phyloP scores from a whole-genome alignment of 2,329 filamentous ascomycete species.

The Coniochaeta hoffmannii region DNA sequence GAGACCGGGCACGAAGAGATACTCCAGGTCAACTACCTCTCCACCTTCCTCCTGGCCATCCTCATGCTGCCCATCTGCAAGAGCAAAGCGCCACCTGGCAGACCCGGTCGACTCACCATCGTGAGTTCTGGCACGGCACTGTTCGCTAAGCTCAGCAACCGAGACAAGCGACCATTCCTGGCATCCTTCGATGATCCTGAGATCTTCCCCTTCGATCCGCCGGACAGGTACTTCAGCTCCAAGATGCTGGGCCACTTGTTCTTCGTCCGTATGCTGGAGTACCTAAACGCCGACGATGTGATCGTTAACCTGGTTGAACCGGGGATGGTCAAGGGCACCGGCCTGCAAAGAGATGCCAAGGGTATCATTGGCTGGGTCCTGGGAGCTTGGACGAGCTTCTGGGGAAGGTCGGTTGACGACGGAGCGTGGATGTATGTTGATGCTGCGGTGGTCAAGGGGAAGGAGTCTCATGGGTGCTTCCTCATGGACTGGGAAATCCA shows the following conservation, averaged over 20 bases:
- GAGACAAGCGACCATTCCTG: conserved; percentile 17
- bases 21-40: conserved; percentile 25
- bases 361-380: conserved; percentile 11
- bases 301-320: conserved; percentile 29
- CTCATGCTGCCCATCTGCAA: conserved; percentile 18
- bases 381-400: conserved; percentile 15
- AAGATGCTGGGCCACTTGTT: conserved; percentile 27
- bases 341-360: conserved; percentile 25
- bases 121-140: conserved; percentile 21
- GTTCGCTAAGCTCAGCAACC: conserved; percentile 16
- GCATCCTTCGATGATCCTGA: conserved; percentile 18
- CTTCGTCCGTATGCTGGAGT: conserved; percentile 27
- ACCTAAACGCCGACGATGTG: conserved; percentile 24
- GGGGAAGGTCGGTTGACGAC: conserved; percentile 23
- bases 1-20: conserved; percentile 19
- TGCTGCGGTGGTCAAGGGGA: conserved; percentile 34
- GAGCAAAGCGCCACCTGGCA: conserved; percentile 4
- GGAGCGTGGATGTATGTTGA: conserved; percentile 41
- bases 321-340: conserved; percentile 13
- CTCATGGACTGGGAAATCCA: conserved; percentile 38
- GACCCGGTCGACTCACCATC: conserved; percentile 15
- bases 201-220: conserved; percentile 11
- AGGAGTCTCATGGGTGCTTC: conserved; percentile 43
- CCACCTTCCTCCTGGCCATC: conserved; percentile 20
- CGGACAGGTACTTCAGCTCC: conserved; percentile 19